Evolutionary conservation across 2,329 filamentous ascomycete genomes (phyloP), one percentile per base, ranked within the genome.

Genomic region (Blumeria graminis): DNA sequence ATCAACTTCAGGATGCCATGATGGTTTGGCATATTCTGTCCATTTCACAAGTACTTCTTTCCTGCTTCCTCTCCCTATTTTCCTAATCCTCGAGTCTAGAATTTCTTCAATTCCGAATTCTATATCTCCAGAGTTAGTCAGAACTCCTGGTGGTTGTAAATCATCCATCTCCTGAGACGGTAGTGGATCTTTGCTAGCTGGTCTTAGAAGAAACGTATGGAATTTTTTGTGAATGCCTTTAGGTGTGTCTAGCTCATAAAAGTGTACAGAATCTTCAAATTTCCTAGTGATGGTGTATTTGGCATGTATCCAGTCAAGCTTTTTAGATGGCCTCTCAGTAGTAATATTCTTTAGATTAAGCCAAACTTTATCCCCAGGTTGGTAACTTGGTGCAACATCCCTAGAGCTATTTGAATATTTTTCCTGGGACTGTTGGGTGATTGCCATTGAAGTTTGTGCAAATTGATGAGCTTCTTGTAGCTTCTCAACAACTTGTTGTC

Each of bases 381-480:
- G 32, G 34, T 50, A 50, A 5, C 22, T 32, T 10, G 34, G 32
- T 5, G 46, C 32, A 13, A 8, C 3, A 9, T 33, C 46, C 33
- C 22, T 33, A 3, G 13, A 11, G 9, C 10, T 13, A 32, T 50
- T 50, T 33, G 46, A 3, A 50, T 50, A 50, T 32, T 50, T 50
- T n/a, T 50, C 46, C 34, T 50, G 46, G 13, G 9, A 28, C 14
- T 53, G 32, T 16, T 53, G 50, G 14, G 50, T 34, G 16, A 54
- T 36, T 18, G 22, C n/a, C 35, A 39, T 54, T 11, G 51, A 3
- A 22, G 35, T 41, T 8, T 54, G 51, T 16, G 35, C 34, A 54
- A 54, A 54, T 28, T 54, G 35, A 54, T 54, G 34, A 22, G 51
- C 51, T 41, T 54, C 34, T 54, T 41, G 39, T 9, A 54, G 35